A percentile compares a stretch with the other conserved stretches of the same genome.
Conservation (phyloP, 2,329 filamentous ascomycete species). For the Xylaria digitata region DNA sequence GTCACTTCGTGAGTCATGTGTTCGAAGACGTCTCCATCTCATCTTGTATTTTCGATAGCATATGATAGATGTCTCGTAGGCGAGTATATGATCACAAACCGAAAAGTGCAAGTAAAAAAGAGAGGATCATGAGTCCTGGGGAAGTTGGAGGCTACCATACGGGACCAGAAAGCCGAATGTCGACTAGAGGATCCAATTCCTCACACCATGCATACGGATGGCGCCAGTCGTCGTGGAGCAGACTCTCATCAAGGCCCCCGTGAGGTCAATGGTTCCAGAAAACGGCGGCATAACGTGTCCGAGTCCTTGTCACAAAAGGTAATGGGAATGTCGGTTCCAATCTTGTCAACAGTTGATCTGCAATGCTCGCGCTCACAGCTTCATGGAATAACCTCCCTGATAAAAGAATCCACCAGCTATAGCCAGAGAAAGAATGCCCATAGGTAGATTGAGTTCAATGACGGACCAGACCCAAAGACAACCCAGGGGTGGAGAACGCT, state of each 20-base stretch:
- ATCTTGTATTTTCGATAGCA: not conserved
- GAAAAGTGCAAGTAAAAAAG: slow-evolving; percentile 47
- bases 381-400: slow-evolving; percentile 63
- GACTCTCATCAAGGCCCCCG: slow-evolving; percentile 15
- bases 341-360: not conserved
- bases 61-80: slow-evolving; percentile 35
- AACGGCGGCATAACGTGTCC: not conserved
- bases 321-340: not conserved
- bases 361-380: slow-evolving; percentile 34
- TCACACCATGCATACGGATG: slow-evolving; percentile 43
- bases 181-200: slow-evolving; percentile 46
- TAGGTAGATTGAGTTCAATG: slow-evolving; percentile 80
- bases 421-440: slow-evolving; percentile 68
- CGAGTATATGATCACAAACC: slow-evolving; percentile 53
- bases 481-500: slow-evolving; percentile 86
- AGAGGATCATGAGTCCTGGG: slow-evolving; percentile 46
- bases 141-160: slow-evolving; percentile 44
- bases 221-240: slow-evolving; percentile 30
- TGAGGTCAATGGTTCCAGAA: slow-evolving; percentile 27
- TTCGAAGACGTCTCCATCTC: not conserved
- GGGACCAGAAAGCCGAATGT: slow-evolving; percentile 46
- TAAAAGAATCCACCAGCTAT: slow-evolving; percentile 60
- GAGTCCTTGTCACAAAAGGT: slow-evolving; percentile 13
- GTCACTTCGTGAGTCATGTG: slow-evolving; percentile 54
- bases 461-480: slow-evolving; percentile 95